Percentiles rank a stretch among this genome's conserved stretches.
Evolutionary conservation across 2,329 filamentous ascomycete species (phyloP).

Genomic region (Colletotrichum falcatum): DNA sequence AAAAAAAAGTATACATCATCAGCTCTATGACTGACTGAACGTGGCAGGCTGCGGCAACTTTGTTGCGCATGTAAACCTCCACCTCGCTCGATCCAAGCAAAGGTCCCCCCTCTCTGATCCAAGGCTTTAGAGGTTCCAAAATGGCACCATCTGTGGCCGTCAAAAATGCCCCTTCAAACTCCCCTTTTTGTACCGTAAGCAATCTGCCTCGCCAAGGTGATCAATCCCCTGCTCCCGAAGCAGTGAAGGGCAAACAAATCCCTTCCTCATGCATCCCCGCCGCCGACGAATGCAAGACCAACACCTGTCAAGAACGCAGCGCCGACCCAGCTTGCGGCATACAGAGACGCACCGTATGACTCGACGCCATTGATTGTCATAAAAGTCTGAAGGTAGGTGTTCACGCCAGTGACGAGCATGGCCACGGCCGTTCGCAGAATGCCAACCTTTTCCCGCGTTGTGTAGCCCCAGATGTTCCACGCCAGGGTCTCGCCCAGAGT

Average conservation of each 20-base stretch:
- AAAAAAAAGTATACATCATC: conserved; percentile 32
- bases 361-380: conserved; percentile 79
- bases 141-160: conserved; percentile 7
- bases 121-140: conserved; percentile 7
- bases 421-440: conserved; percentile 73
- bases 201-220: conserved; percentile 19
- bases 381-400: conserved; percentile 73
- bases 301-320: conserved; percentile 71
- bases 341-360: conserved; percentile 75
- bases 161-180: conserved; percentile 25
- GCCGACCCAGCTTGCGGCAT: conserved; percentile 80
- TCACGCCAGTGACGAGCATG: conserved; percentile 66
- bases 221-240: conserved; percentile 1
- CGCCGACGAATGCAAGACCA: conserved; percentile 63
- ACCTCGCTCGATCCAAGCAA: conserved; percentile 10
- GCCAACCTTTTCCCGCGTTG: conserved; percentile 70
- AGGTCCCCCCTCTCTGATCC: neutral
- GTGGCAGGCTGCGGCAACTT: conserved; percentile 7
- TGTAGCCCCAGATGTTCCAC: conserved; percentile 80
- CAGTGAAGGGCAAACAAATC: conserved; percentile 17
- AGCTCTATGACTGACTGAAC: conserved; percentile 6
- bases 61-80: conserved; percentile 5
- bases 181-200: conserved; percentile 8
- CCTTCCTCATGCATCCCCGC: conserved; percentile 47
- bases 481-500: conserved; percentile 76